Evolutionary conservation across 768 basidiomycete species (phyloP).

Genomic region (Lactifluus echinatus): DNA sequence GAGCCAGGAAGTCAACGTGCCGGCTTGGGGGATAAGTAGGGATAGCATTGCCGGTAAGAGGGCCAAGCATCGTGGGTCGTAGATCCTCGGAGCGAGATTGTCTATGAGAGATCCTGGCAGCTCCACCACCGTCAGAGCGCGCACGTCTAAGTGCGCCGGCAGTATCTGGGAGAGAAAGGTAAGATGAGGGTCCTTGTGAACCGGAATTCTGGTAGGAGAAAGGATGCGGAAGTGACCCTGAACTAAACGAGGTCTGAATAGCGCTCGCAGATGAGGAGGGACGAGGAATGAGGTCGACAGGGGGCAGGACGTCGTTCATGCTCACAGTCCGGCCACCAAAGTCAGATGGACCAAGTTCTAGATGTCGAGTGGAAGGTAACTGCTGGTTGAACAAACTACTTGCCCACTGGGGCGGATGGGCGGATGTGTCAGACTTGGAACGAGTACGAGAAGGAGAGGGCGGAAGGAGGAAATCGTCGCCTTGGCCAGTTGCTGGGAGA

Average conservation of each 20-base stretch:
- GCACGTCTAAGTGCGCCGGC: constrained; percentile 37
- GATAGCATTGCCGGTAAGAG: constrained; percentile 14
- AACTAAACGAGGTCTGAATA: constrained; percentile 15
- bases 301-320: constrained; percentile 17
- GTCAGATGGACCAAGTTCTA: not conserved
- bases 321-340: constrained; percentile 3
- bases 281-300: constrained; percentile 11
- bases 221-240: constrained; percentile 11
- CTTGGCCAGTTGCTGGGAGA: constrained; percentile 6
- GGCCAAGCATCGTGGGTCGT: constrained; percentile 30
- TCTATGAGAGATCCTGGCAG: constrained; percentile 27
- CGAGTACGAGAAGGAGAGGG: constrained; percentile 20
- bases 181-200: constrained; percentile 18
- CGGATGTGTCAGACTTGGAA: constrained; percentile 20
- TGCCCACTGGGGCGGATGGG: constrained; percentile 17
- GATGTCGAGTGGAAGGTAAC: not conserved
- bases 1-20: constrained; percentile 35
- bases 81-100: constrained; percentile 59
- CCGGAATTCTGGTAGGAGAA: constrained; percentile 11
- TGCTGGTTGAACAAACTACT: constrained; percentile 2
- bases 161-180: constrained; percentile 30
- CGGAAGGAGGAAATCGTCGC: constrained; percentile 18
- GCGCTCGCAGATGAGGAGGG: constrained; percentile 17
- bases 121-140: constrained; percentile 39
- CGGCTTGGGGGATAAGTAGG: constrained; percentile 25